Percentiles rank a stretch among this genome's conserved stretches.
Evolutionary conservation across 345 rosid species (phyloP).

Genomic region (Acer saccharum): DNA sequence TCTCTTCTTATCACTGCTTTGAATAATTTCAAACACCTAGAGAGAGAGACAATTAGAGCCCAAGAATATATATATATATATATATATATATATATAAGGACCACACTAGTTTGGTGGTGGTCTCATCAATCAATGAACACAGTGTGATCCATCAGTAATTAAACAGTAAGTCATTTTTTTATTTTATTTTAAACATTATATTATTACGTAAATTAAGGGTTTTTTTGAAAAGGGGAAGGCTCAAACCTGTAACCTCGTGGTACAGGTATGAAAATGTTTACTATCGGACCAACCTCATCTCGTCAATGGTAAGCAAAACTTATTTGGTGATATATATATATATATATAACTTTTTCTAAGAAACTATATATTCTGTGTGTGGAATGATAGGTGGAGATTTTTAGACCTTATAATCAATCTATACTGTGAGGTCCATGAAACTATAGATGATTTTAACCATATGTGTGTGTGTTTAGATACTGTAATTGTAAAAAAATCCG

Average conservation of each 20-base stretch:
- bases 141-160: background rate
- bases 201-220: no score
- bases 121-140: background rate
- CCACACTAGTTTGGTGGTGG: background rate
- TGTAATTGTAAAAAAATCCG: slow-evolving; percentile 15
- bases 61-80: slow-evolving; percentile 22
- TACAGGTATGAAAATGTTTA: no score
- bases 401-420: background rate
- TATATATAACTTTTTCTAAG: no score
- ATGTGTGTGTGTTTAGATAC: background rate
- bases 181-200: no score
- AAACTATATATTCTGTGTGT: background rate
- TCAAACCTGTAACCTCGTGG: no score
- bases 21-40: slow-evolving; percentile 24
- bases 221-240: no score
- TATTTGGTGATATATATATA: no score
- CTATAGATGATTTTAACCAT: slow-evolving; percentile 20
- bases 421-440: slow-evolving; percentile 22
- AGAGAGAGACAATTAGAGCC: slow-evolving; percentile 17
- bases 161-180: background rate
- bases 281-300: no score
- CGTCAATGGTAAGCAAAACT: background rate
- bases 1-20: slow-evolving; percentile 1
- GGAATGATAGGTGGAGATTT: slow-evolving; percentile 24
- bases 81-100: background rate